Conservation (phyloP, 2,329 filamentous ascomycete genomes). For the Colletotrichum navitas region DNA sequence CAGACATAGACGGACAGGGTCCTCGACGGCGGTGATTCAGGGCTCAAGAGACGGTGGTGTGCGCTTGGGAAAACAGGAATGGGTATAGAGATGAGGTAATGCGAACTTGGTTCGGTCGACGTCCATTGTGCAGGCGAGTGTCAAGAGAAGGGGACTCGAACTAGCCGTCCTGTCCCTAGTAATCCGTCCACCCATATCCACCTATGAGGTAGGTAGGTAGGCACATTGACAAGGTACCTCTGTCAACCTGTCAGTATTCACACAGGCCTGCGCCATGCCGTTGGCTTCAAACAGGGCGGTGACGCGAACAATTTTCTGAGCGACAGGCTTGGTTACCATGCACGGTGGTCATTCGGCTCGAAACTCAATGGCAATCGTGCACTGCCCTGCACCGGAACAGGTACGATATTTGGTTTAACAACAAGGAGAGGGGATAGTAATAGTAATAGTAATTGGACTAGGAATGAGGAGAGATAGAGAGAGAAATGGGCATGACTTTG, state of each 20-base stretch:
- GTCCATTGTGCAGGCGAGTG: constrained; percentile 33
- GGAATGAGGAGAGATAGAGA: not conserved
- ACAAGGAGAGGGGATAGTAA: not conserved
- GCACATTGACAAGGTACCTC: constrained; percentile 17
- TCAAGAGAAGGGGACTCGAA: constrained; percentile 20
- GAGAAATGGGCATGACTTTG: constrained; percentile 31
- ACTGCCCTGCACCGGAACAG: constrained; percentile 2
- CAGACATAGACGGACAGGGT: constrained; percentile 22
- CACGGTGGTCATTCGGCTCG: not conserved
- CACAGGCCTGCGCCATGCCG: constrained; percentile 22
- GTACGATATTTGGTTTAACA: not conserved
- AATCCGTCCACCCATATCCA: constrained; percentile 7
- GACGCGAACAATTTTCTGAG: constrained; percentile 26
- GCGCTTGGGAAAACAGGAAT: constrained; percentile 26
- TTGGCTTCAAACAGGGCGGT: constrained; percentile 33
- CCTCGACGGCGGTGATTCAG: constrained; percentile 4
- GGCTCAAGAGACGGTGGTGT: constrained; percentile 38
- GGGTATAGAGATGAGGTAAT: constrained; percentile 36
- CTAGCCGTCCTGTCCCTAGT: constrained; percentile 23
- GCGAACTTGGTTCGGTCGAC: constrained; percentile 38
- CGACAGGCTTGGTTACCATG: not conserved
- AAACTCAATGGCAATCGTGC: not conserved
- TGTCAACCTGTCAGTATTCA: constrained; percentile 21
- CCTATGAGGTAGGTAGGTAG: not conserved
- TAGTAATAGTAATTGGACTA: not conserved